These are phyloP conservation scores for Exophiala viscosa DNA, from an alignment of 2,329 filamentous ascomycete species.

Conservation along the genomic window DNA sequence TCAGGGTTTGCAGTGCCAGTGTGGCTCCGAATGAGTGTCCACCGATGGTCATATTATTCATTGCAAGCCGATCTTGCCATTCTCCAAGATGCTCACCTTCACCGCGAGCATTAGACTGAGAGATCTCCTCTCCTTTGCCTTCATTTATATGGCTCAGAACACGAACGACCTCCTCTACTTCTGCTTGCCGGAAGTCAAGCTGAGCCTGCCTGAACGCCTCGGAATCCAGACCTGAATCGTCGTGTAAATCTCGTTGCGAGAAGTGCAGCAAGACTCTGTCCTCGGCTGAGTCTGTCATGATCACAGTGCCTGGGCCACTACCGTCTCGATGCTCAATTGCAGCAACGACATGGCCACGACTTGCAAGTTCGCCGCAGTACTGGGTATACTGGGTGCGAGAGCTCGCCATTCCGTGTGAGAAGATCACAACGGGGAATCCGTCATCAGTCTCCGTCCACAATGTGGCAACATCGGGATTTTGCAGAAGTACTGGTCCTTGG, in stretches of 20 bases:
- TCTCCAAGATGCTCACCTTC: conserved; percentile 48
- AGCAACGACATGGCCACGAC: conserved; percentile 25
- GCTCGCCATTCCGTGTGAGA: conserved; percentile 28
- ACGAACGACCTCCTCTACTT: conserved; percentile 27
- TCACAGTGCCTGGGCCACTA: conserved; percentile 25
- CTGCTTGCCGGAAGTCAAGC: conserved; percentile 29
- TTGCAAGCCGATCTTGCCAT: conserved; percentile 55
- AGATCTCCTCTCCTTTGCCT: conserved; percentile 20
- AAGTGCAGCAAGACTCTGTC: conserved; percentile 18
- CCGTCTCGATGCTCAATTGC: conserved; percentile 29
- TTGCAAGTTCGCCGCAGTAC: conserved; percentile 26
- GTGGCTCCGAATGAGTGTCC: conserved; percentile 67
- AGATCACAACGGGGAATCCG: conserved; percentile 26
- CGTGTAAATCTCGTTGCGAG: conserved; percentile 12
- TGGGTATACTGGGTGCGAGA: conserved; percentile 29
- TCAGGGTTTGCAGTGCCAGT: conserved; percentile 42
- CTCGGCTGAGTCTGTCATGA: conserved; percentile 15
- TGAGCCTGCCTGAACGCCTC: conserved; percentile 26
- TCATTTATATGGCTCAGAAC: conserved; percentile 23
- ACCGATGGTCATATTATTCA: conserved; percentile 53
- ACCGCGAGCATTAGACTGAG: conserved; percentile 41
- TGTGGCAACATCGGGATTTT: conserved; percentile 1
- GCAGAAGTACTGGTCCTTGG: conserved; percentile 7
- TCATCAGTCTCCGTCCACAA: conserved; percentile 13
- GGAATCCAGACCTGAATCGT: conserved; percentile 11